Conservation (phyloP, 1,284 basidiomycete species). For the Cryptococcus sp. region DNA sequence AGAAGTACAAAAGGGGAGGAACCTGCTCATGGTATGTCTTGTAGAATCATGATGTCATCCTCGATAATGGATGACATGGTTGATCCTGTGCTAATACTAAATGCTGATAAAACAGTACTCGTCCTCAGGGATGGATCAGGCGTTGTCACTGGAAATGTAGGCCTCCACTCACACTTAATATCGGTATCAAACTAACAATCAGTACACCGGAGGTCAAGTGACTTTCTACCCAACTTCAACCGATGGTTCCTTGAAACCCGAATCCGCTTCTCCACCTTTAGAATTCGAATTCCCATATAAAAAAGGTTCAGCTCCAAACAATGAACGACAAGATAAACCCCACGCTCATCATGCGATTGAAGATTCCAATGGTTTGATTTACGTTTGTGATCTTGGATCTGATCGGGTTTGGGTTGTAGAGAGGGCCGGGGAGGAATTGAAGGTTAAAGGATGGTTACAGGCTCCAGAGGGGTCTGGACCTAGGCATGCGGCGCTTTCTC, state of each 20-base stretch:
- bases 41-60: background rate
- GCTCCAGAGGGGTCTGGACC: conserved; percentile 39
- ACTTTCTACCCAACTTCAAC: conserved; percentile 30
- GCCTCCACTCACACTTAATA: background rate
- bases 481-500: conserved; percentile 35
- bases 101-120: conserved; percentile 23
- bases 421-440: conserved; percentile 23
- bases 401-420: conserved; percentile 41
- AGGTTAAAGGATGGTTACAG: conserved; percentile 34
- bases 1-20: conserved; percentile 25
- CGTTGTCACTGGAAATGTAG: conserved; percentile 13
- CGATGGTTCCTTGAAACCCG: conserved; percentile 22
- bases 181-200: background rate
- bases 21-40: conserved; percentile 35
- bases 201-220: conserved; percentile 37
- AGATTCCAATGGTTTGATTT: conserved; percentile 30
- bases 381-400: conserved; percentile 42
- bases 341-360: conserved; percentile 46
- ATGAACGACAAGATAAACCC: conserved; percentile 40
- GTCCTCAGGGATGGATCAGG: conserved; percentile 40
- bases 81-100: background rate
- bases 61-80: background rate
- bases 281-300: conserved; percentile 33
- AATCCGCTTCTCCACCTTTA: conserved; percentile 22
- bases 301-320: conserved; percentile 27